Percentiles rank a stretch among this genome's conserved stretches.
Conservation (phyloP, 495 filamentous ascomycete species). For the Lentithecium fluviatile region DNA sequence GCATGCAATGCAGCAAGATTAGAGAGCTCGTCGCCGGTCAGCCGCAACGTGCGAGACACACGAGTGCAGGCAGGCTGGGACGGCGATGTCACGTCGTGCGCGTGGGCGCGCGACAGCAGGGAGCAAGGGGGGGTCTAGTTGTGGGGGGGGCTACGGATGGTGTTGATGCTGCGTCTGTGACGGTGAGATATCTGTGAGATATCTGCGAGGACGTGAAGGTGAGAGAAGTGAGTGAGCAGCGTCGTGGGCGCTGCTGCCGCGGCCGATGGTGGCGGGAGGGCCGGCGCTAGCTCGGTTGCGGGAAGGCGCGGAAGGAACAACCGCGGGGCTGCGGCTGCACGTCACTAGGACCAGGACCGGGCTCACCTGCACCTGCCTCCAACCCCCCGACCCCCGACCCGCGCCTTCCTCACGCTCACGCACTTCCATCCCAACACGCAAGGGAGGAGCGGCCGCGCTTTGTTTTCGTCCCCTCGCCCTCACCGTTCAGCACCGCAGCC, state of each 20-base stretch:
- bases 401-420: slow-evolving; percentile 2
- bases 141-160: neutral
- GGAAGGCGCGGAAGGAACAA: slow-evolving; percentile 21
- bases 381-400: slow-evolving; percentile 1
- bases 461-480: neutral
- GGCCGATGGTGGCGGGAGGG: too few relatives aligned
- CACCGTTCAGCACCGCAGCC: slow-evolving; percentile 8
- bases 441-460: neutral
- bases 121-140: slow-evolving; percentile 15
- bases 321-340: slow-evolving; percentile 23
- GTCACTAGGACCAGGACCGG: neutral
- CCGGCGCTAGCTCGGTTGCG: too few relatives aligned
- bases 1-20: slow-evolving; percentile 27
- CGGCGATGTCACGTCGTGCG: slow-evolving; percentile 24
- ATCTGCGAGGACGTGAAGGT: slow-evolving; percentile 1
- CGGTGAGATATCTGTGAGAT: too few relatives aligned
- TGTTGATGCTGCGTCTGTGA: too few relatives aligned
- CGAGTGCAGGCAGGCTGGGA: neutral
- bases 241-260: too few relatives aligned
- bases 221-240: too few relatives aligned
- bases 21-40: slow-evolving; percentile 15
- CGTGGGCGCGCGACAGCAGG: slow-evolving; percentile 17
- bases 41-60: slow-evolving; percentile 32
- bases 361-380: neutral
- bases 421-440: slow-evolving; percentile 1